phyloP scores from a whole-genome alignment of 495 filamentous ascomycete species.

The Amphirosellinia nigrospora region DNA sequence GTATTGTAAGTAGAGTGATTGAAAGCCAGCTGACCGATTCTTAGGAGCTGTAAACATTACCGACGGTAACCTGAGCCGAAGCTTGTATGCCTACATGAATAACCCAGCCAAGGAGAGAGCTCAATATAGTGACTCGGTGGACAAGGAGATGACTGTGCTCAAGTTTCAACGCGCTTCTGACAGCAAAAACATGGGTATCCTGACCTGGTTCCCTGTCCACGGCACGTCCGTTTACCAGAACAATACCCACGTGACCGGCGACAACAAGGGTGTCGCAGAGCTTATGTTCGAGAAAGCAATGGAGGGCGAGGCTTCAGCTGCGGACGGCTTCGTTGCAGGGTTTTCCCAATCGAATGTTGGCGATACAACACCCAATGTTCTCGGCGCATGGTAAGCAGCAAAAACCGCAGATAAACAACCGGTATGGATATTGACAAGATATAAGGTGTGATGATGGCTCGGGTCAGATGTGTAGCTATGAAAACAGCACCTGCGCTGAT shows the following conservation, averaged over 20 bases:
- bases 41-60: conserved; percentile 44
- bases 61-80: conserved; percentile 86
- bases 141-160: conserved; percentile 86
- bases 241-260: conserved; percentile 90
- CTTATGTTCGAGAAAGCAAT: conserved; percentile 81
- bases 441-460: conserved; percentile 73
- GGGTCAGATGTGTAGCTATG: conserved; percentile 65
- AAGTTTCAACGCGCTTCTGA: conserved; percentile 70
- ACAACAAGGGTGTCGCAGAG: conserved; percentile 94
- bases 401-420: not conserved
- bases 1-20: not conserved
- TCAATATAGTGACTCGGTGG: conserved; percentile 69
- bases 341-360: conserved; percentile 96
- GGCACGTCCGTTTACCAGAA: conserved; percentile 91
- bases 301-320: conserved; percentile 48
- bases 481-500: conserved; percentile 77
- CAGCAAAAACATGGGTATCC: conserved; percentile 71
- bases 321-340: conserved; percentile 77
- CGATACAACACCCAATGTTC: conserved; percentile 87
- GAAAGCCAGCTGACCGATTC: conserved; percentile 20
- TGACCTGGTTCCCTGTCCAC: conserved; percentile 94
- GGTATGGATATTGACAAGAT: conserved; percentile 9
- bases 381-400: conserved; percentile 66
- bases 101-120: conserved; percentile 84
- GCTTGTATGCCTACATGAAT: conserved; percentile 83